Percentiles rank a stretch among this genome's conserved stretches.
Evolutionary conservation across 2,329 filamentous ascomycete genomes (phyloP).

Genomic region (Aspergillus phoenicis): DNA sequence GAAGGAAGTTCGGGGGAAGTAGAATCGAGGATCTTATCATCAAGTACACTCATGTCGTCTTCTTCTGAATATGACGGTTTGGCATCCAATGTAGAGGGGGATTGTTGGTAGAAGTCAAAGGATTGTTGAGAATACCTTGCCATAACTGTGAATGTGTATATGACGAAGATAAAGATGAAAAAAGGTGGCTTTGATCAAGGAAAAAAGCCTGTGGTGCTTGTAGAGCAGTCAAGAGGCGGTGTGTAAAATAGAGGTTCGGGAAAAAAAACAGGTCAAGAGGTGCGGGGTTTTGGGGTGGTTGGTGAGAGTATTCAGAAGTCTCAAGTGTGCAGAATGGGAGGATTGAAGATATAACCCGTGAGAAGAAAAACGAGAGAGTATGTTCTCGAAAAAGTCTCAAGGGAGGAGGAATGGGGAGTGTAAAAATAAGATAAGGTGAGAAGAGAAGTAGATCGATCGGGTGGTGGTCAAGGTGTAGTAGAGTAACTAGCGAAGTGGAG

Average conservation of each 20-base stretch:
- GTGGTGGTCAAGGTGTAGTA: constrained; percentile 3
- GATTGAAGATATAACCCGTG: constrained; percentile 7
- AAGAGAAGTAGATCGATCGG: constrained; percentile 9
- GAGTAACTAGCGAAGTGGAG: constrained; percentile 13
- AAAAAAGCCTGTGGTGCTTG: constrained; percentile 8
- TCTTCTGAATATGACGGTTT: constrained; percentile 47
- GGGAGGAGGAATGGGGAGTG: constrained; percentile 6
- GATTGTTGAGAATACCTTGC: constrained; percentile 49
- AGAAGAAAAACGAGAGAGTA: constrained; percentile 8
- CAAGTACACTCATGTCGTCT: constrained; percentile 56
- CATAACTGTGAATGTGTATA: constrained; percentile 38
- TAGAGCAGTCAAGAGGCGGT: constrained; percentile 25
- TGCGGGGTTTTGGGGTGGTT: constrained; percentile 22
- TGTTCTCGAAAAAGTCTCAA: constrained; percentile 3
- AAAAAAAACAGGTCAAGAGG: constrained; percentile 17
- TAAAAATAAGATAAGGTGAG: not conserved
- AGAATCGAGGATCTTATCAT: constrained; percentile 55
- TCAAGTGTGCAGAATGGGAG: not conserved
- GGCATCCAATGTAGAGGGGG: constrained; percentile 46
- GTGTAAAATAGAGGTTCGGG: constrained; percentile 22
- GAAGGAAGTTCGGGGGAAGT: constrained; percentile 53
- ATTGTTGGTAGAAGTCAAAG: constrained; percentile 48
- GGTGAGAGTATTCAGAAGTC: constrained; percentile 7
- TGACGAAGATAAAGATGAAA: constrained; percentile 17
- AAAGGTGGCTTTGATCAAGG: constrained; percentile 10